Conservation (phyloP, 1,139 yeast species). For the Blastobotrys serpentis region DNA sequence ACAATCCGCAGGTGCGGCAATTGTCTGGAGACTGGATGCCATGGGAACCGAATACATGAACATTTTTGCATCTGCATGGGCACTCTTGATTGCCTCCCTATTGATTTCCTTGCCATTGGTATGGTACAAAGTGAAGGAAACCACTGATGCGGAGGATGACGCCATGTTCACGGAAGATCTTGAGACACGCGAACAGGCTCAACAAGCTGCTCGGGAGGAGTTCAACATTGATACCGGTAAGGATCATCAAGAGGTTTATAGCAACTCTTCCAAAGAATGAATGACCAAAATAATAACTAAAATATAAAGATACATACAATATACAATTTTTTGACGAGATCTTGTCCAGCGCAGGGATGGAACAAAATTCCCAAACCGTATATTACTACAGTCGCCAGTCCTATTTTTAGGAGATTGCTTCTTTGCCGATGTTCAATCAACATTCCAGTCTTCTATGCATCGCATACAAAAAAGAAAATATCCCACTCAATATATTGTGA, state of each 20-base stretch:
- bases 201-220: not conserved
- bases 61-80: constrained; percentile 59
- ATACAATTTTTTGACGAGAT: too few relatives aligned
- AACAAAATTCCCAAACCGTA: too few relatives aligned
- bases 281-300: not conserved
- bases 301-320: too few relatives aligned
- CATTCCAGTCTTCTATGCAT: too few relatives aligned
- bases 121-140: constrained; percentile 47
- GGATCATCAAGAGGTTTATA: not conserved
- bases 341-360: too few relatives aligned
- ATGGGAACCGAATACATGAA: constrained; percentile 43
- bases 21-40: constrained; percentile 61
- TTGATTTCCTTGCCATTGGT: constrained; percentile 45
- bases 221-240: not conserved
- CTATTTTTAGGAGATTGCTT: too few relatives aligned
- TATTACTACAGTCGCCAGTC: too few relatives aligned
- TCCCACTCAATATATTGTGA: too few relatives aligned
- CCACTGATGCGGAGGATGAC: constrained; percentile 35
- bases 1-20: constrained; percentile 64
- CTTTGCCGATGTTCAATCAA: too few relatives aligned
- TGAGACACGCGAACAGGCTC: constrained; percentile 5
- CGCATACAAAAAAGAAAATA: not conserved
- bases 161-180: constrained; percentile 24
- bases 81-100: constrained; percentile 51
- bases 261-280: not conserved